Evolutionary conservation across 768 basidiomycete species (phyloP), one percentile per base, ranked within the genome.

Genomic region (Mrakia frigida): DNA sequence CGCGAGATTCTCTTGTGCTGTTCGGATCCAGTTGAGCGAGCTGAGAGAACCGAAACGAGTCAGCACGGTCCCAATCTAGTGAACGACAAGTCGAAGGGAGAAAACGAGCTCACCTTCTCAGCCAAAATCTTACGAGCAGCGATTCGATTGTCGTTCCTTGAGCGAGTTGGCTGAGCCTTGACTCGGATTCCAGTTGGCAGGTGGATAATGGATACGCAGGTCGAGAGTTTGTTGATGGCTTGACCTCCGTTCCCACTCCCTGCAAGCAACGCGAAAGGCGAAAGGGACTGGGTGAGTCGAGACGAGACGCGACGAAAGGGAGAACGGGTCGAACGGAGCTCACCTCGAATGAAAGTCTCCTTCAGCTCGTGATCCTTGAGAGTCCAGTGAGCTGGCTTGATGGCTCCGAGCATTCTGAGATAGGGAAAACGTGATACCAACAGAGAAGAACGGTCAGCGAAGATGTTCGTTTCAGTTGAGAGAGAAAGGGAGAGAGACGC

Each of bases 161-260:
- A 94, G 63, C 94, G 90, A 9, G 94, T 94, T 81, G 92, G 89
- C 83, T 98, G 94, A 81, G 92, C 94, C 5, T 88, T 85, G 21
- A 96, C 91, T 53, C 94, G 89, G 70, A 95, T 86, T 7, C 93
- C 92, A 28, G 92, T 93, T 2, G 94, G 94, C 79, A 89, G 90
- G 82, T 98, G 94, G 56, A 93, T 84, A 39, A 98, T 86, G 81
- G 94, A 93, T 37, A 96, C 82, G 18, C 80, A 81, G 13, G 83
- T 94, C 90, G 85, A 88, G 77, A 92, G 93, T 85, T 97, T 98
- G 86, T 98, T 96, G 82, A 96, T 90, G 37, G 93, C 94, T 86
- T 98, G 94, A n/a, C 94, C 94, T 39, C 94, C 94, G 78, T 94
- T 93, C 25, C 93, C 94, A 81, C 92, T 90, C 63, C 93, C 93